A percentile compares a stretch with the other conserved stretches of the same genome.
phyloP scores from a whole-genome alignment of 129 eudicot species.

The Artemisia annua region DNA sequence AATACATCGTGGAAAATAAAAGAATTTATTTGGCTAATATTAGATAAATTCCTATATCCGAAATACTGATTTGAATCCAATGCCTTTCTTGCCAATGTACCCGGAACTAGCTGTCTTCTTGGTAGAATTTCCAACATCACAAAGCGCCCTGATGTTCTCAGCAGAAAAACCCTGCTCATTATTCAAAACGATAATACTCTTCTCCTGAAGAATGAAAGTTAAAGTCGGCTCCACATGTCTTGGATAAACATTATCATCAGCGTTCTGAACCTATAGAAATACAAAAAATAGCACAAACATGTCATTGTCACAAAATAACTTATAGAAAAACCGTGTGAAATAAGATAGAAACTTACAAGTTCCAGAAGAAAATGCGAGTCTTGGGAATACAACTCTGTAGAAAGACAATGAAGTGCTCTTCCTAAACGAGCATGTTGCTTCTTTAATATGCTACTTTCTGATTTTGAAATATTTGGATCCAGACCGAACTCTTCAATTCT shows the following conservation, averaged over 20 bases:
- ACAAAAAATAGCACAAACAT: not conserved
- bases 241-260: conserved; percentile 86
- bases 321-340: not conserved
- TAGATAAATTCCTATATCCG: conserved; percentile 49
- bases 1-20: not conserved
- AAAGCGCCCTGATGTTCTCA: conserved; percentile 82
- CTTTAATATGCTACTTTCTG: conserved; percentile 60
- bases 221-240: conserved; percentile 73
- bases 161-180: conserved; percentile 82
- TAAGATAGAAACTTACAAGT: conserved; percentile 50
- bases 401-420: conserved; percentile 97
- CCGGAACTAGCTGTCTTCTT: conserved; percentile 78
- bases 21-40: not conserved
- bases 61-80: conserved; percentile 96
- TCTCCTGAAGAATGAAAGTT: conserved; percentile 63
- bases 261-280: conserved; percentile 73
- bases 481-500: conserved; percentile 89
- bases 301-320: not conserved
- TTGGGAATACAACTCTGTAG: conserved; percentile 89
- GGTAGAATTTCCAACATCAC: conserved; percentile 97
- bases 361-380: conserved; percentile 96
- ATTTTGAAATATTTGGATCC: conserved; percentile 48
- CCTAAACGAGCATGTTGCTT: conserved; percentile 98
- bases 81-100: conserved; percentile 97
- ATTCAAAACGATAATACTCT: conserved; percentile 64